Evolutionary conservation across 768 basidiomycete genomes (phyloP).

Genomic region (Kwoniella mangroviensis): DNA sequence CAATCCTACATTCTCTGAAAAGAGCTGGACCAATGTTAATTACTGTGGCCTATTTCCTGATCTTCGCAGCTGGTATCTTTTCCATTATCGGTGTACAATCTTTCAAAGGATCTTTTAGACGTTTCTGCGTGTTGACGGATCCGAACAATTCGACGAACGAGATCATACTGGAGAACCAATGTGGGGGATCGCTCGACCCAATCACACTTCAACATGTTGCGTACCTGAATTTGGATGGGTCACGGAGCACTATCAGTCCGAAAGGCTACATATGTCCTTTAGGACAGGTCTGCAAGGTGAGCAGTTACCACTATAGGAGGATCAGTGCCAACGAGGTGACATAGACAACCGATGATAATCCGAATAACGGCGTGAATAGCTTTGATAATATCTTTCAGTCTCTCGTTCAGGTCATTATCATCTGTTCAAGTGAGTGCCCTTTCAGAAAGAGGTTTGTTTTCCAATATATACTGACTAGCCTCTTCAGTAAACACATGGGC

Average conservation of each 20-base stretch:
- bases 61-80: slow-evolving; percentile 87
- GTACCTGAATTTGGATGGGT: slow-evolving; percentile 61
- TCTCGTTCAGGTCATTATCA: slow-evolving; percentile 79
- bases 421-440: slow-evolving; percentile 80
- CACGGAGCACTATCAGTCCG: slow-evolving; percentile 56
- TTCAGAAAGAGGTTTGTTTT: too few relatives aligned
- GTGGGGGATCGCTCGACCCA: slow-evolving; percentile 80
- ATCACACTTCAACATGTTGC: slow-evolving; percentile 61
- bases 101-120: slow-evolving; percentile 80
- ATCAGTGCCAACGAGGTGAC: background rate
- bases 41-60: slow-evolving; percentile 84
- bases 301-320: too few relatives aligned
- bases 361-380: slow-evolving; percentile 68
- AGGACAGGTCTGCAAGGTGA: slow-evolving; percentile 79
- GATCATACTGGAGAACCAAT: slow-evolving; percentile 63
- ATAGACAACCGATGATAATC: slow-evolving; percentile 63
- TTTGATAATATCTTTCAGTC: slow-evolving; percentile 88
- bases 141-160: slow-evolving; percentile 53
- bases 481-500: slow-evolving; percentile 57
- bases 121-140: slow-evolving; percentile 58
- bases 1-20: slow-evolving; percentile 91
- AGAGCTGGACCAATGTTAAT: slow-evolving; percentile 85
- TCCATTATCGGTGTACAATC: slow-evolving; percentile 93
- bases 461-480: too few relatives aligned
- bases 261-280: slow-evolving; percentile 92